Evolutionary conservation across 768 basidiomycete genomes (phyloP).

Genomic region (Termitomyces titanicus): DNA sequence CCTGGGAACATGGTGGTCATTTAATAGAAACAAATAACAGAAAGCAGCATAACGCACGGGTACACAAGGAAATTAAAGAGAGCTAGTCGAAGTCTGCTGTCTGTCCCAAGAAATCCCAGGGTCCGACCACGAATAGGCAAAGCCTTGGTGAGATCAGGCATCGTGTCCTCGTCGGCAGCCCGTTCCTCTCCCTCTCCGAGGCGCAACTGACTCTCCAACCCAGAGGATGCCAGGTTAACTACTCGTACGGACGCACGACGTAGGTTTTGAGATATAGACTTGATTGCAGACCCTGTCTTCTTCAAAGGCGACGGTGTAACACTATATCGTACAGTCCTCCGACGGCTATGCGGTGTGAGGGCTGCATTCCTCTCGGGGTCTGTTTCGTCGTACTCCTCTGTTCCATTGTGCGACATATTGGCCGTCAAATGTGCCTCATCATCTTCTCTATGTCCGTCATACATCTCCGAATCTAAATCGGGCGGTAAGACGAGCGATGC

Average conservation of each 20-base stretch:
- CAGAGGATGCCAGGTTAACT: slow-evolving; percentile 69
- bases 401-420: slow-evolving; percentile 40
- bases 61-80: slow-evolving; percentile 70
- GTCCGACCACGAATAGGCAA: slow-evolving; percentile 72
- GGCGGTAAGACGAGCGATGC: slow-evolving; percentile 42
- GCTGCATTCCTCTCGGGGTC: slow-evolving; percentile 52
- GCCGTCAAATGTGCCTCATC: slow-evolving; percentile 57
- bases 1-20: slow-evolving; percentile 31
- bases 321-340: slow-evolving; percentile 50
- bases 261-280: slow-evolving; percentile 52
- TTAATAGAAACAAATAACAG: slow-evolving; percentile 1
- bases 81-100: slow-evolving; percentile 56
- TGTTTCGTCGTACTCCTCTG: slow-evolving; percentile 24
- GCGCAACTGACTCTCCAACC: slow-evolving; percentile 56
- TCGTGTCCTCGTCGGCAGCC: slow-evolving; percentile 27
- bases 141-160: slow-evolving; percentile 40
- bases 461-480: slow-evolving; percentile 31
- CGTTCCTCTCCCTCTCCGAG: slow-evolving; percentile 43
- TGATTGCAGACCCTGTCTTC: slow-evolving; percentile 57
- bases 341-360: slow-evolving; percentile 33
- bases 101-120: slow-evolving; percentile 70
- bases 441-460: slow-evolving; percentile 45
- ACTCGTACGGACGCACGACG: slow-evolving; percentile 71
- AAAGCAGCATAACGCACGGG: slow-evolving; percentile 47
- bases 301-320: slow-evolving; percentile 54